Evolutionary conservation across 306 rosid genomes (phyloP).

Genomic region (Lathyrus aphaca): DNA sequence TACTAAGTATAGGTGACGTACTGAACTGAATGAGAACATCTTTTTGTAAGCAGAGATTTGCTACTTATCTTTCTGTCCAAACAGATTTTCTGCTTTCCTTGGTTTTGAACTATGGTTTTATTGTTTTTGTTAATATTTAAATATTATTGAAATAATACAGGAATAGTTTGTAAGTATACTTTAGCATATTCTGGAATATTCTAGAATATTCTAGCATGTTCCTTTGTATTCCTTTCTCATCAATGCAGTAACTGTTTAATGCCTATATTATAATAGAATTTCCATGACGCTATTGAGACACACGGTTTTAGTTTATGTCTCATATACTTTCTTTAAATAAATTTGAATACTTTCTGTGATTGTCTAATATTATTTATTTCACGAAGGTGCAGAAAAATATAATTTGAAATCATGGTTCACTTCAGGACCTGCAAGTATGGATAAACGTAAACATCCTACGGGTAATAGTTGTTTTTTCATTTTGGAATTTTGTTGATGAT

Average conservation of each 20-base stretch:
- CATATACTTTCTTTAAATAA: too few species aligned
- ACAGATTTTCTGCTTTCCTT: slow-evolving; percentile 21
- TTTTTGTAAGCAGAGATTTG: slow-evolving; percentile 32
- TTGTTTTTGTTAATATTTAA: neutral
- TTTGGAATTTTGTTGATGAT: slow-evolving; percentile 26
- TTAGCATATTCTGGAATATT: too few species aligned
- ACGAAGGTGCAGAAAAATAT: slow-evolving; percentile 56
- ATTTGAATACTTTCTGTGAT: neutral
- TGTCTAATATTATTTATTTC: slow-evolving; percentile 34
- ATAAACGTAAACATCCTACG: slow-evolving; percentile 45
- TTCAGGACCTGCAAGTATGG: slow-evolving; percentile 56
- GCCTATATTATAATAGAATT: too few species aligned
- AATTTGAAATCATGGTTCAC: slow-evolving; percentile 74
- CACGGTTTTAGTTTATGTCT: too few species aligned
- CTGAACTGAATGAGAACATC: slow-evolving; percentile 23
- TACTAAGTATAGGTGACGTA: slow-evolving; percentile 2
- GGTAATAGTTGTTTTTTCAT: slow-evolving; percentile 27
- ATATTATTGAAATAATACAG: too few species aligned
- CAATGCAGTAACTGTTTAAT: too few species aligned
- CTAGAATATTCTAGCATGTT: too few species aligned
- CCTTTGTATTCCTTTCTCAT: too few species aligned
- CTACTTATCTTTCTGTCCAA: slow-evolving; percentile 14
- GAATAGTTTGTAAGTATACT: too few species aligned
- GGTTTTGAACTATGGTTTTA: slow-evolving; percentile 15
- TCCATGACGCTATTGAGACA: too few species aligned